Evolutionary conservation across 2,329 filamentous ascomycete species (phyloP), one percentile per base, ranked within the genome.

Genomic region (Epichloe coenophiala): DNA sequence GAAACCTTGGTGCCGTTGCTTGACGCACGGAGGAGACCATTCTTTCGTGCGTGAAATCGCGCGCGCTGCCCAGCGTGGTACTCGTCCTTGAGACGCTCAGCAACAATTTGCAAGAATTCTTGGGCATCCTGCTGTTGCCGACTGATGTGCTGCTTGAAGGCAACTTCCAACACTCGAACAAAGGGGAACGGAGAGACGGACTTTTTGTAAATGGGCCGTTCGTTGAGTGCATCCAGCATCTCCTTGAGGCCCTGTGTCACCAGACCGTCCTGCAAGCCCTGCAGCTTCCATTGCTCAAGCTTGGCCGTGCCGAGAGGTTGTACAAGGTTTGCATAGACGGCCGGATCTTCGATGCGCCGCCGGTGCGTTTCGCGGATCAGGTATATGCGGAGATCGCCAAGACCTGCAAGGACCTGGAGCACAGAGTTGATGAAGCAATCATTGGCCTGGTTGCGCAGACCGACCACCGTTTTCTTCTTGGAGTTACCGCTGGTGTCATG

Each of bases 371-470:
- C 91, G 58, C 88, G 80, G 62, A 97, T 96, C 55, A 98, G 73
- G 69, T 96, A 98, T 58, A 93, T 69, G 56, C 93, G 83, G 62
- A 98, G 73, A 64, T 97, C 89, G 47, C 86, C 86, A 35, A 97
- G 74, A 3, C 93, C 93, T 13, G 93, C 91, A 42, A 98, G 76
- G 7, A 88, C 89, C 71, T 98, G 93, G 37, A 98, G 78, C 19
- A 95, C 86, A 23, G 89, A 95, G 68, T 98, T 98, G 72, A 97
- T 96, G 68, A 91, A 93, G 72, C 87, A 93, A 67, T 93, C 93
- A 68, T 98, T 98, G 58, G 91, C 93, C 8, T 88, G 83, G 67
- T 98, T 98, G 49, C 76, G 75, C 51, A 97, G 76, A 39, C 93
- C 93, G 50, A 97, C 89, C 42, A 94, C 87, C 53, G 87, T 86